Base-by-base conservation (phyloP, 2,329 filamentous ascomycete species). In the Sclerotinia trifoliorum region DNA sequence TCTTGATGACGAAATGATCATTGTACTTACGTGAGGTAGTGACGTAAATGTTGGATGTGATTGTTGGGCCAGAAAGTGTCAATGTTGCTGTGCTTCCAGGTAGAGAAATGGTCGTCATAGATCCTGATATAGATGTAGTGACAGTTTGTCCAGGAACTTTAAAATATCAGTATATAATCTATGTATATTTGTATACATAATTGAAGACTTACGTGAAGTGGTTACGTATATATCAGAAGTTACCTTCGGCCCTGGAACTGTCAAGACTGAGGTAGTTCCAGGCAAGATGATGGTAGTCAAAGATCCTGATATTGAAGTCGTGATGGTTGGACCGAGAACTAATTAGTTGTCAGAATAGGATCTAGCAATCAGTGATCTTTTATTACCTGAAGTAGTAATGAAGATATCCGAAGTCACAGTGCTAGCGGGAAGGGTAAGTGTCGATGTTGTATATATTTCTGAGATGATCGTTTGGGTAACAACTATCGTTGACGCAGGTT, bases 291-390 rank as follows among this genome's bases (percentile, higher is more conserved):
- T 55, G 5, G 64, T 70, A 29, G 71, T 72, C 24, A 69, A 49
- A 42, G 65, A 68, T 42, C 70, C 70, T 21, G 69, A 72, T 19
- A 70, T 72, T 24, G 56, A 66, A 13, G 57, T 69, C 13, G 65
- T 65, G 15, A 65, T 29, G 5, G 21, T 65, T 67, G 62, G 35
- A 13, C 49, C 52, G 19, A 49, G 49, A 46, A 57, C 62, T 57
- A 44, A 5, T 15, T 0, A 32, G 39, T 57, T n/a, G 13, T 65
- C 6, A 65, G 51, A 7, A 46, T n/a, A 39, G 3, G 2, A 21
- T 26, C 13, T 5, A 21, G 4, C n/a, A 26, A 0, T 11, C 7
- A 39, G 21, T 32, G 0, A 7, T 24, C 8, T 5, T 26, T 24
- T 19, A n/a, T 58, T 21, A 66, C 64, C n/a, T 49, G 54, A 58